Evolutionary conservation across 306 rosid genomes (phyloP).

Genomic region (Trifolium subterraneum): DNA sequence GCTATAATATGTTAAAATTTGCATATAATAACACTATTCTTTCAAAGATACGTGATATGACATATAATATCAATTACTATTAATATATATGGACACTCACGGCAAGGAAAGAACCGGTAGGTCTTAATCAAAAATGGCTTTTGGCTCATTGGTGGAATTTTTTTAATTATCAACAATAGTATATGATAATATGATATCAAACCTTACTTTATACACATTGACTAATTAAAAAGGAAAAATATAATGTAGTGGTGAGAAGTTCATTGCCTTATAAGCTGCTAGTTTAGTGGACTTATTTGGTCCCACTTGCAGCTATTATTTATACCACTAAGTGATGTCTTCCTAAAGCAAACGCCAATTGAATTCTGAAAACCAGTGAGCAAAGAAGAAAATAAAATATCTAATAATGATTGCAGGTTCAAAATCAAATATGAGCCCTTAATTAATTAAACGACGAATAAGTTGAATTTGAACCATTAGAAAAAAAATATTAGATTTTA

Average conservation of each 20-base stretch:
- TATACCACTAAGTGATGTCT: background rate
- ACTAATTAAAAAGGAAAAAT: background rate
- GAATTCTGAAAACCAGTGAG: background rate
- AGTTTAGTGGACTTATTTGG: constrained; percentile 17
- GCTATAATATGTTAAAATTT: no score
- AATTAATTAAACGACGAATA: no score
- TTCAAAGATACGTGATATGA: background rate
- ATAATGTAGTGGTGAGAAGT: background rate
- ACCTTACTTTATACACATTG: background rate
- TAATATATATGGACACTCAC: background rate
- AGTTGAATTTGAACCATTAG: no score
- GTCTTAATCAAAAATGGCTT: constrained; percentile 30
- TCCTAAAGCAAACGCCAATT: constrained; percentile 1
- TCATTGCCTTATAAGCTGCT: background rate
- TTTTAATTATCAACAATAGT: background rate
- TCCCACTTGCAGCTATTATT: constrained; percentile 28
- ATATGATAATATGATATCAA: background rate
- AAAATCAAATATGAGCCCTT: no score
- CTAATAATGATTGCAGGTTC: constrained; percentile 2
- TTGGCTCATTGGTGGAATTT: background rate
- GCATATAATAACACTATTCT: background rate
- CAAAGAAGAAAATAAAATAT: constrained; percentile 5
- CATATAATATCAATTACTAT: background rate
- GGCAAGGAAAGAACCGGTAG: constrained; percentile 7
- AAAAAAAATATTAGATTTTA: no score